phyloP scores from a whole-genome alignment of 495 filamentous ascomycete genomes.

The Penicillium steckii region DNA sequence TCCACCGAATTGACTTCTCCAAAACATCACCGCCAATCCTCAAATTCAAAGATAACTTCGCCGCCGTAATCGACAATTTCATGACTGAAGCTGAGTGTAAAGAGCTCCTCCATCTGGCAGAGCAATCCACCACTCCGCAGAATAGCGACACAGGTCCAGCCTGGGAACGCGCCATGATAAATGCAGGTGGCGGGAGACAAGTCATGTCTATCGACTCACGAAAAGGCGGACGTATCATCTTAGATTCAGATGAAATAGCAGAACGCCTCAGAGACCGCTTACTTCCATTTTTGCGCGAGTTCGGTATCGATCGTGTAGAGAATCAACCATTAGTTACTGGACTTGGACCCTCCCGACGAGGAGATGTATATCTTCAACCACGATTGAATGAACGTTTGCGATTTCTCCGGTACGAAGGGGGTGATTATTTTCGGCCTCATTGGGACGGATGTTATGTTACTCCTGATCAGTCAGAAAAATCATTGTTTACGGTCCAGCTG shows the following conservation, averaged over 20 bases:
- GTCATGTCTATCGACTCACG: conserved; percentile 53
- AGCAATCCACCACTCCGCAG: conserved; percentile 33
- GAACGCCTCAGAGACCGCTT: conserved; percentile 61
- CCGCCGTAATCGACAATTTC: conserved; percentile 63
- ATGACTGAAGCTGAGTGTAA: conserved; percentile 61
- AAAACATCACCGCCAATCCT: conserved; percentile 46
- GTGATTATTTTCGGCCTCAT: conserved; percentile 79
- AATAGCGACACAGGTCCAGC: conserved; percentile 3
- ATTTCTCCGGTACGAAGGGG: conserved; percentile 74
- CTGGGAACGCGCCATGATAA: conserved; percentile 53
- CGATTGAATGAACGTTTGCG: conserved; percentile 75
- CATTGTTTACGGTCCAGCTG: conserved; percentile 76
- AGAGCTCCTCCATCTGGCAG: conserved; percentile 54
- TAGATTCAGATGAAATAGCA: conserved; percentile 61
- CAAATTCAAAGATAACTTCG: conserved; percentile 54
- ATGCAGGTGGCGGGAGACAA: conserved; percentile 63
- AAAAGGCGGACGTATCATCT: conserved; percentile 74
- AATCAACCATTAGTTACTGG: conserved; percentile 47
- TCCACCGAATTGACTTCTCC: conserved; percentile 51
- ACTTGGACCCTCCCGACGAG: conserved; percentile 38
- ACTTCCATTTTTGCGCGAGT: conserved; percentile 44
- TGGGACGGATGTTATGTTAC: conserved; percentile 69
- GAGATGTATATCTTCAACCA: conserved; percentile 42
- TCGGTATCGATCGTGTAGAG: conserved; percentile 33
- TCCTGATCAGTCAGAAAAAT: conserved; percentile 54